Evolutionary conservation across 2,329 filamentous ascomycete species (phyloP).

Genomic region (Coleophoma cylindrospora): DNA sequence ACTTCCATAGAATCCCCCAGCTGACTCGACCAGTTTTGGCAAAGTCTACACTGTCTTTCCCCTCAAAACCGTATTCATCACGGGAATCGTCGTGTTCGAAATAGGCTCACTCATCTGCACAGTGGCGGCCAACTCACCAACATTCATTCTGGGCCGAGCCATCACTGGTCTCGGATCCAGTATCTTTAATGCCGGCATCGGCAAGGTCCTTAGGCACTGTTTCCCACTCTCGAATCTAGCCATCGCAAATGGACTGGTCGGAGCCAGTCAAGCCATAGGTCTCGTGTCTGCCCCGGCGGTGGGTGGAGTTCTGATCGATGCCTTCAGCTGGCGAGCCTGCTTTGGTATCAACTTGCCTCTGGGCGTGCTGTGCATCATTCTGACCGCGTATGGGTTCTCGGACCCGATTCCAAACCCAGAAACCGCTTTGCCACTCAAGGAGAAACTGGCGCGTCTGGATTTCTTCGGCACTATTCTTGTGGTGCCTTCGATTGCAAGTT

Average conservation of each 20-base stretch:
- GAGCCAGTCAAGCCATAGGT: constrained; percentile 6
- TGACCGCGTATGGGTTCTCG: constrained; percentile 25
- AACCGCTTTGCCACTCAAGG: constrained; percentile 28
- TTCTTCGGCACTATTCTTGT: constrained; percentile 11
- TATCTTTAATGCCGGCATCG: constrained; percentile 18
- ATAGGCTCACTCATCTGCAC: constrained; percentile 20
- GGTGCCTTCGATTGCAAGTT: constrained; percentile 16
- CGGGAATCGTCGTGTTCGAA: constrained; percentile 19
- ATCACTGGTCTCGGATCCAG: constrained; percentile 6
- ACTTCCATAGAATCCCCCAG: too few relatives aligned
- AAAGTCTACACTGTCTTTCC: constrained; percentile 15
- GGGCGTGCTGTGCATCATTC: constrained; percentile 21
- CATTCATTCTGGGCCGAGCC: constrained; percentile 20
- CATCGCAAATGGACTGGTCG: constrained; percentile 12
- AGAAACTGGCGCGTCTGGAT: constrained; percentile 22
- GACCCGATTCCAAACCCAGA: constrained; percentile 11
- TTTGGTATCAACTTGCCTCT: constrained; percentile 33
- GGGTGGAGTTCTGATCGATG: constrained; percentile 23
- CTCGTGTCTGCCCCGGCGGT: constrained; percentile 19
- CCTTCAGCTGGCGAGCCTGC: constrained; percentile 28
- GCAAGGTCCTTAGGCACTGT: constrained; percentile 11
- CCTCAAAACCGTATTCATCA: constrained; percentile 9
- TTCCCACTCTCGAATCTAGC: constrained; percentile 3
- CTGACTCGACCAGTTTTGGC: constrained; percentile 1
- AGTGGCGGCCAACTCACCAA: constrained; percentile 15